These are phyloP conservation scores for Platanthera zijinensis DNA, from an alignment of 106 monocot genomes.

Conservation along the genomic window DNA sequence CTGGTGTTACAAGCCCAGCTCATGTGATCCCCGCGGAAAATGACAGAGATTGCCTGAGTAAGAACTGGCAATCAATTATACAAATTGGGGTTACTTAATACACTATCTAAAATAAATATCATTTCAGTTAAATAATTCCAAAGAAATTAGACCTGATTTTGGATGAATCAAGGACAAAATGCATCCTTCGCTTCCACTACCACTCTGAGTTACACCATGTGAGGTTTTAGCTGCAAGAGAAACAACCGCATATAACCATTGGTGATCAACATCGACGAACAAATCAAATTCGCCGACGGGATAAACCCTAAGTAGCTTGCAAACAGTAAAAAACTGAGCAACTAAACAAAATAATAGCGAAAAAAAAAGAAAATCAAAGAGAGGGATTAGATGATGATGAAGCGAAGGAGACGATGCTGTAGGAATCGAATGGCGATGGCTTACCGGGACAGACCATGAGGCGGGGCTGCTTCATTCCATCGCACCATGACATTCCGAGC, in stretches of 20 bases:
- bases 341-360: neutral
- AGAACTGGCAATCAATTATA: neutral
- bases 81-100: neutral
- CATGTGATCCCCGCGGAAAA: neutral
- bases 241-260: neutral
- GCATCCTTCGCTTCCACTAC: conserved; percentile 10
- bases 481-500: conserved; percentile 10
- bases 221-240: neutral
- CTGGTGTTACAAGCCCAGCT: neutral
- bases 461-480: conserved; percentile 8
- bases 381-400: neutral
- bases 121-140: neutral
- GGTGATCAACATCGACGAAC: neutral
- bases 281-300: neutral
- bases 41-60: neutral
- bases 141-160: neutral
- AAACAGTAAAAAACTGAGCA: neutral
- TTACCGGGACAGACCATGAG: conserved; percentile 17
- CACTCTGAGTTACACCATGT: neutral
- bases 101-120: neutral
- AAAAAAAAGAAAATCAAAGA: neutral
- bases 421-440: neutral
- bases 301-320: neutral
- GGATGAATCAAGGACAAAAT: conserved; percentile 9
- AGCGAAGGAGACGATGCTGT: neutral